Evolutionary conservation across 2,329 filamentous ascomycete genomes (phyloP).

Genomic region (Aspergillus ruber): DNA sequence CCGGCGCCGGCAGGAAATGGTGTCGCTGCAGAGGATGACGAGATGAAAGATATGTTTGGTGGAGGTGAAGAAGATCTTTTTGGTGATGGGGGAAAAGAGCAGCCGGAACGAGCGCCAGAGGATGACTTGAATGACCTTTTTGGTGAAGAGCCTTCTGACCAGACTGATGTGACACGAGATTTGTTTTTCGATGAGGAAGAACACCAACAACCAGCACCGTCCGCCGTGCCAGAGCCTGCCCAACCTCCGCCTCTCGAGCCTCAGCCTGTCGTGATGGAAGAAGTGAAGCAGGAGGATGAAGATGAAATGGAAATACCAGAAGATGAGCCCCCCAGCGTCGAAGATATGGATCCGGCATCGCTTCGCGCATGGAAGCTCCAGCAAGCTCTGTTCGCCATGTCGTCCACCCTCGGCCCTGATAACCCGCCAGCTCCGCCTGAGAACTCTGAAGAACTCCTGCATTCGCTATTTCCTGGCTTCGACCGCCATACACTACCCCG

Average conservation of each 20-base stretch:
- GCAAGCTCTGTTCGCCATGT: constrained; percentile 42
- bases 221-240: constrained; percentile 7
- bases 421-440: constrained; percentile 63
- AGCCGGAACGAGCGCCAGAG: constrained; percentile 19
- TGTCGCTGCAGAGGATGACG: constrained; percentile 51
- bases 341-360: constrained; percentile 33
- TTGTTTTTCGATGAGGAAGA: constrained; percentile 29
- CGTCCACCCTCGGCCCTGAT: constrained; percentile 44
- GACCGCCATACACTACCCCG: constrained; percentile 66
- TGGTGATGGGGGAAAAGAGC: constrained; percentile 13
- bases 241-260: constrained; percentile 13
- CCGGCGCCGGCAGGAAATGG: constrained; percentile 36
- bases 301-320: constrained; percentile 20
- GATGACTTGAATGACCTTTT: constrained; percentile 46
- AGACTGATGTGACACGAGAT: constrained; percentile 25
- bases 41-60: constrained; percentile 17
- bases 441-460: constrained; percentile 67
- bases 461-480: constrained; percentile 75
- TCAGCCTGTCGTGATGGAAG: constrained; percentile 17
- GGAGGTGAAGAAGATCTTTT: constrained; percentile 34
- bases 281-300: constrained; percentile 12
- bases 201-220: constrained; percentile 12
- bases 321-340: constrained; percentile 17
- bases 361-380: constrained; percentile 41
- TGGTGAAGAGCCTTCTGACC: constrained; percentile 35